These are phyloP conservation scores for Xylariales sp. DNA, from an alignment of 2,329 filamentous ascomycete species.

Conservation along the genomic window DNA sequence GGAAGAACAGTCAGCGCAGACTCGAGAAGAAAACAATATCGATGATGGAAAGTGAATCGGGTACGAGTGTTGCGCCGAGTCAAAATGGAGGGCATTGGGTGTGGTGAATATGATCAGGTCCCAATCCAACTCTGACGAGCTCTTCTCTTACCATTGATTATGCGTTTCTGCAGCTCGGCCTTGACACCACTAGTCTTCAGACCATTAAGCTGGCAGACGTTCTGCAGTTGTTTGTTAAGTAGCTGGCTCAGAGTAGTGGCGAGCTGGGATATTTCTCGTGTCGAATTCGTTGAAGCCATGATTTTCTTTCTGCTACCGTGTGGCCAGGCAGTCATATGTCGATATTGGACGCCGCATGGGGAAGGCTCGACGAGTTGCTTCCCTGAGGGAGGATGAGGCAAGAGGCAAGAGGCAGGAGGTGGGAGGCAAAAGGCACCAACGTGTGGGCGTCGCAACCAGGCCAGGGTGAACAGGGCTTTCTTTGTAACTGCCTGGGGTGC, in stretches of 20 bases:
- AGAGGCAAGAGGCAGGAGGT: too few species aligned
- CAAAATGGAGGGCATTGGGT: background rate
- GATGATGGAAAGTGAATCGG: background rate
- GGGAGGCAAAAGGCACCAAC: too few species aligned
- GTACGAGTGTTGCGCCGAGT: background rate
- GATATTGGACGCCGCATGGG: constrained; percentile 20
- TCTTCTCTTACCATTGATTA: constrained; percentile 75
- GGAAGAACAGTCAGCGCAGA: constrained; percentile 3
- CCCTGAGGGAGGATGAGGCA: too few species aligned
- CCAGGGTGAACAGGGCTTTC: too few species aligned
- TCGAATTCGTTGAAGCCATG: constrained; percentile 19
- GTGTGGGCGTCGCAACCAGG: too few species aligned
- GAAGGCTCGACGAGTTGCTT: too few species aligned
- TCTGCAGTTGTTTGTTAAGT: constrained; percentile 64
- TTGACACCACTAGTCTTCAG: constrained; percentile 81
- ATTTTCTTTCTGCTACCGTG: constrained; percentile 15
- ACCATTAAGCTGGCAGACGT: constrained; percentile 69
- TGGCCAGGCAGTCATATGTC: constrained; percentile 17
- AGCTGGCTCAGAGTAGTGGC: constrained; percentile 41
- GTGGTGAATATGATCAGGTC: constrained; percentile 4
- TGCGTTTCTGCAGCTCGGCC: constrained; percentile 71
- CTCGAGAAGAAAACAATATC: background rate
- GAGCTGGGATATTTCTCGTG: constrained; percentile 39
- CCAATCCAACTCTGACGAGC: too few species aligned
- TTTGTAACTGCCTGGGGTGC: too few species aligned